phyloP scores from a whole-genome alignment of 306 rosid genomes.

The Lathyrus tuberosus region DNA sequence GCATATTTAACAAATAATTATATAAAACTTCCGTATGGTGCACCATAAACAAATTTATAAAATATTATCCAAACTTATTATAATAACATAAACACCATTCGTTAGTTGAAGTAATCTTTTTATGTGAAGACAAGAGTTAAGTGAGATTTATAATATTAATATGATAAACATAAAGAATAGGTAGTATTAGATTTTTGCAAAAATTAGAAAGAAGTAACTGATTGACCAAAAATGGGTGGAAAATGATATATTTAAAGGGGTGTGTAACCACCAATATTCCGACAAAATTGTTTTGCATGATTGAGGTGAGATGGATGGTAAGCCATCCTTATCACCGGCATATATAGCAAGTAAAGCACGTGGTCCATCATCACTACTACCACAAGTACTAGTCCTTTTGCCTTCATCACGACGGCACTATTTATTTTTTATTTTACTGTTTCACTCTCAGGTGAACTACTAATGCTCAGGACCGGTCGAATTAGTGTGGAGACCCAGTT shows the following conservation, averaged over 20 bases:
- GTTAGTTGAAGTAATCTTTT: conserved; percentile 30
- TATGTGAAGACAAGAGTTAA: conserved; percentile 24
- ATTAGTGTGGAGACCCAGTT: too few relatives aligned
- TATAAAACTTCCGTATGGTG: conserved; percentile 41
- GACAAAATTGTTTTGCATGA: conserved; percentile 59
- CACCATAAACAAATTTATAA: conserved; percentile 15
- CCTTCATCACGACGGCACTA: conserved; percentile 29
- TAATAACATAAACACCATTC: background rate
- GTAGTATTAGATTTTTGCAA: conserved; percentile 38
- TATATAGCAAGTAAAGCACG: conserved; percentile 30
- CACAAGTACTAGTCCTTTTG: conserved; percentile 20
- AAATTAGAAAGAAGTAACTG: conserved; percentile 31
- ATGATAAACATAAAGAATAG: conserved; percentile 26
- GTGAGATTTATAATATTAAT: conserved; percentile 13
- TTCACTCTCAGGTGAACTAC: background rate
- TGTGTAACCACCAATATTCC: conserved; percentile 79
- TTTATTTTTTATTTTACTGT: background rate
- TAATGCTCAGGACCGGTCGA: too few relatives aligned
- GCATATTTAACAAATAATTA: conserved; percentile 13
- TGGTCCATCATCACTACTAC: background rate
- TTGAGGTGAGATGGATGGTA: conserved; percentile 64
- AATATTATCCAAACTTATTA: conserved; percentile 7
- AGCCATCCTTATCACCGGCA: conserved; percentile 71
- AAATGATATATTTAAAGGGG: conserved; percentile 53
- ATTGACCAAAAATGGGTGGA: conserved; percentile 50